Percentiles rank a stretch among this genome's conserved stretches.
Conservation (phyloP, 2,329 filamentous ascomycete species). For the Volutella citrinella region DNA sequence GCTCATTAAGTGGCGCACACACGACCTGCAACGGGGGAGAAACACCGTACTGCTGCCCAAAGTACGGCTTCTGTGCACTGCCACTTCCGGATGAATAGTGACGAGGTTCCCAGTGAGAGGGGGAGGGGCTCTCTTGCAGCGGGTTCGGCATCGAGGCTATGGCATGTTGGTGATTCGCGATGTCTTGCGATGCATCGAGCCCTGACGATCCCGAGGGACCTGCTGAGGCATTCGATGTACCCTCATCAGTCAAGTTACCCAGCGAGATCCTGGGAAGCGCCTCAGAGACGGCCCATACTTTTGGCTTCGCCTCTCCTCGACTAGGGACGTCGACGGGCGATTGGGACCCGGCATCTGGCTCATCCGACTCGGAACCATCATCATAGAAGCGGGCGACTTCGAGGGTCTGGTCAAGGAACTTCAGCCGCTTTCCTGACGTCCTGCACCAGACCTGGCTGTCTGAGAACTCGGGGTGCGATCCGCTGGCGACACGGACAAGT, state of each 20-base stretch:
- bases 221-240: too few species aligned
- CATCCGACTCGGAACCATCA: conserved; percentile 8
- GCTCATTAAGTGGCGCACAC: conserved; percentile 8
- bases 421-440: conserved; percentile 14
- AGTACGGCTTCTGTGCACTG: conserved; percentile 6
- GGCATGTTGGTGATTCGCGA: too few species aligned
- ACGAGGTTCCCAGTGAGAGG: too few species aligned
- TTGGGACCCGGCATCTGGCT: conserved; percentile 5
- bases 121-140: too few species aligned
- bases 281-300: too few species aligned
- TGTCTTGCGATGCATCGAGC: too few species aligned
- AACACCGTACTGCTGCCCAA: conserved; percentile 1
- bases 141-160: too few species aligned
- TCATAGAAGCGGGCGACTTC: conserved; percentile 11
- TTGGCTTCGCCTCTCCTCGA: too few species aligned
- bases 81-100: conserved; percentile 4
- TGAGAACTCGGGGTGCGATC: conserved; percentile 13
- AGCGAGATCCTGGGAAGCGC: too few species aligned
- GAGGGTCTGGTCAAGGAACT: conserved; percentile 17
- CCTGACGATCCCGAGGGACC: too few species aligned
- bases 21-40: conserved; percentile 2
- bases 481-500: conserved; percentile 7
- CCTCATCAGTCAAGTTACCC: too few species aligned
- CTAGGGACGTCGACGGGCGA: too few species aligned
- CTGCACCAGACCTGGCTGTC: conserved; percentile 14